Conservation (phyloP, 179 eudicot species). For the Nepenthes alata region DNA sequence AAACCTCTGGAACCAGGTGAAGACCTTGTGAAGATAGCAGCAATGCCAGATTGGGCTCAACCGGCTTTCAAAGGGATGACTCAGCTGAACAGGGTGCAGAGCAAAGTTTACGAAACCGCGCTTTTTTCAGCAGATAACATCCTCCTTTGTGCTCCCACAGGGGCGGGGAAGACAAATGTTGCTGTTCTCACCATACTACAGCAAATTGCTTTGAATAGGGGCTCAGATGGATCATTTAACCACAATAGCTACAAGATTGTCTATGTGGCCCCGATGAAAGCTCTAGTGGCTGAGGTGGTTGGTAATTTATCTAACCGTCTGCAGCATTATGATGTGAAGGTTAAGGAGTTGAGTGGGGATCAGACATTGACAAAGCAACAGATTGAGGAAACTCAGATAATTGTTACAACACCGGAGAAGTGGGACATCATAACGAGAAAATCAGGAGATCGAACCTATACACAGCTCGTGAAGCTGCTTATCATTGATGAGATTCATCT, state of each 20-base stretch:
- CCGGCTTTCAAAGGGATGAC: conserved; percentile 89
- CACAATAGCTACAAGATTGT: conserved; percentile 70
- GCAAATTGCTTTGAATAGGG: conserved; percentile 69
- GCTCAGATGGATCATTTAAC: conserved; percentile 61
- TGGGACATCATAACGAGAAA: conserved; percentile 97
- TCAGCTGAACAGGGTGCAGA: conserved; percentile 93
- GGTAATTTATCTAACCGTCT: conserved; percentile 82
- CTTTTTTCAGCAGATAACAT: conserved; percentile 72
- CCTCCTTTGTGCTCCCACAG: conserved; percentile 96
- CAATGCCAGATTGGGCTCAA: conserved; percentile 95
- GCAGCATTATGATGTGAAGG: conserved; percentile 64
- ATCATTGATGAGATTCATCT: conserved; percentile 94
- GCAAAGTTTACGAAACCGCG: conserved; percentile 85
- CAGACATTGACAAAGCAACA: conserved; percentile 77
- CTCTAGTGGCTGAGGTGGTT: conserved; percentile 96
- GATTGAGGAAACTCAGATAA: conserved; percentile 92
- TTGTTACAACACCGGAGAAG: conserved; percentile 96
- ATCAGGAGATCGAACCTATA: conserved; percentile 91
- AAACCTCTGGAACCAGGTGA: conserved; percentile 60
- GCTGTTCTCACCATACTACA: conserved; percentile 96
- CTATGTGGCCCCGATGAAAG: conserved; percentile 99
- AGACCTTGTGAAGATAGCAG: conserved; percentile 58
- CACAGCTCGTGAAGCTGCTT: conserved; percentile 85
- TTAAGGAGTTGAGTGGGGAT: conserved; percentile 97
- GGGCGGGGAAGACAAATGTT: conserved; percentile 97